Conservation (phyloP, 1,284 basidiomycete species). For the Cutaneotrichosporon dermatis region DNA sequence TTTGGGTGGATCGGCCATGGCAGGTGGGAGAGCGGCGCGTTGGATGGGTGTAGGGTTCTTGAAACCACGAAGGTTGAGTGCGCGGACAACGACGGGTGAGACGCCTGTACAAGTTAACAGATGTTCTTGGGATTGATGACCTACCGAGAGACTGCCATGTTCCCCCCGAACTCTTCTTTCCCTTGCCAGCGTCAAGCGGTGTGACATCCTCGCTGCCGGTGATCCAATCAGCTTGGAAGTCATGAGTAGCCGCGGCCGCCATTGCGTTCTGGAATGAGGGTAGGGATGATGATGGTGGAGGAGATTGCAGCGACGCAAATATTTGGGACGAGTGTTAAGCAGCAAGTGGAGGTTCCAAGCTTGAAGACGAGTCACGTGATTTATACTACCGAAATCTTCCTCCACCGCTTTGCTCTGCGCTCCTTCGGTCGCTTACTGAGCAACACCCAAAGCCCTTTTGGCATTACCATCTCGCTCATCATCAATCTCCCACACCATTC, state of each 20-base stretch:
- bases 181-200: not conserved
- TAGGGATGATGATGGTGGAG: too few species aligned
- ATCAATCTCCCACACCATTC: too few species aligned
- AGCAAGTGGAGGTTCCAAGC: too few species aligned
- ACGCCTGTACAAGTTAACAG: conserved; percentile 57
- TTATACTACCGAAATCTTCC: too few species aligned
- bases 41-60: conserved; percentile 96
- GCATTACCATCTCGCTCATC: not conserved
- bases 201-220: not conserved
- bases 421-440: too few species aligned
- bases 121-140: not conserved
- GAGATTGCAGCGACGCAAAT: too few species aligned
- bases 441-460: too few species aligned
- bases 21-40: conserved; percentile 77
- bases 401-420: too few species aligned
- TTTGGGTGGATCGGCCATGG: conserved; percentile 77
- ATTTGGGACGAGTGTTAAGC: too few species aligned
- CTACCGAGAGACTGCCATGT: conserved; percentile 37
- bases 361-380: too few species aligned
- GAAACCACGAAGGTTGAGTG: conserved; percentile 88
- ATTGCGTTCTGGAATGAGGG: not conserved
- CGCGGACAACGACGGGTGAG: conserved; percentile 74
- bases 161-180: conserved; percentile 6
- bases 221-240: conserved; percentile 17
- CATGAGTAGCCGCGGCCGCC: not conserved